These are phyloP conservation scores for Fusarium anthophilum DNA, from an alignment of 2,329 filamentous ascomycete species.

Conservation along the genomic window DNA sequence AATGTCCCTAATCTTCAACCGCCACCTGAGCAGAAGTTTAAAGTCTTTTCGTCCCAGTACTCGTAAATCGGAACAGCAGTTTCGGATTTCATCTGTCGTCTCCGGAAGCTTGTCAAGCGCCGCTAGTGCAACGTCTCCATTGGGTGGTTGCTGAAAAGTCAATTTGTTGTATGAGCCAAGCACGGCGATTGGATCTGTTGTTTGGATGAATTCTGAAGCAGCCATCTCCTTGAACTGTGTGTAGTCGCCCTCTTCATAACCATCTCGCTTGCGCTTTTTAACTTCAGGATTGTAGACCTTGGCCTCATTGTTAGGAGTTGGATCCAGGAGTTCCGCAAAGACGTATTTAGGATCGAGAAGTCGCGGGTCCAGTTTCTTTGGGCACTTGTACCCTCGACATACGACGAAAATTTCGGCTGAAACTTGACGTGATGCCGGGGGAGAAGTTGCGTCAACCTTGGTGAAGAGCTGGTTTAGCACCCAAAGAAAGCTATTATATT, in stretches of 20 bases:
- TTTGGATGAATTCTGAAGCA: slow-evolving; percentile 94
- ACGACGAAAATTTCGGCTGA: too few relatives aligned
- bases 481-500: too few relatives aligned
- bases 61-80: slow-evolving; percentile 84
- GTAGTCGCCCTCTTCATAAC: slow-evolving; percentile 96
- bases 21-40: slow-evolving; percentile 87
- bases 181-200: slow-evolving; percentile 90
- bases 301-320: slow-evolving; percentile 93
- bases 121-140: slow-evolving; percentile 85
- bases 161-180: slow-evolving; percentile 87
- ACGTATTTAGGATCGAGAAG: slow-evolving; percentile 90
- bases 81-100: slow-evolving; percentile 82
- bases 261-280: slow-evolving; percentile 97
- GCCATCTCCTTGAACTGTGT: slow-evolving; percentile 89
- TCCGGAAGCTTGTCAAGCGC: slow-evolving; percentile 87
- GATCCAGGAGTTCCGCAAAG: slow-evolving; percentile 89
- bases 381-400: background rate
- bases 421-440: too few relatives aligned
- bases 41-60: slow-evolving; percentile 95
- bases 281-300: slow-evolving; percentile 97
- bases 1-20: slow-evolving; percentile 86
- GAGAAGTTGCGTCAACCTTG: too few relatives aligned
- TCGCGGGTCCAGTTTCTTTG: slow-evolving; percentile 79
- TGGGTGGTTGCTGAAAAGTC: slow-evolving; percentile 80
- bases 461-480: too few relatives aligned